A percentile compares a stretch with the other conserved stretches of the same genome.
phyloP scores from a whole-genome alignment of 495 filamentous ascomycete species.

The Penicillium paradoxum region DNA sequence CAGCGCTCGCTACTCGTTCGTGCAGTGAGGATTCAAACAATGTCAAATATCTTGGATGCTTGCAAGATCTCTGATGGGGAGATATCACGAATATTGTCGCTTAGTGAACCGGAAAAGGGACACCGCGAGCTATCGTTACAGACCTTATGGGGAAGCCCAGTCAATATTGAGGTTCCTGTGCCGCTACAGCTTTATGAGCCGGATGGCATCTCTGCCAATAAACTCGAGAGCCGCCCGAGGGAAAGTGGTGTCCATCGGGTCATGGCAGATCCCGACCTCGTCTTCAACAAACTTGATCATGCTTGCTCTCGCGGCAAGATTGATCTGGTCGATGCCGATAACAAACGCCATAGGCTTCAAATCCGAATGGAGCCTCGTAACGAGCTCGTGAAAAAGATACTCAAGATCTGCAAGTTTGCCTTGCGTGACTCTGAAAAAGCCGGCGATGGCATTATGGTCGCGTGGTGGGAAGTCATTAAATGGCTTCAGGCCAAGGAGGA shows the following conservation, averaged over 20 bases:
- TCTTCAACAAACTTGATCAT: constrained; percentile 40
- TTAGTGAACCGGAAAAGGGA: constrained; percentile 60
- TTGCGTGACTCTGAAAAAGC: constrained; percentile 51
- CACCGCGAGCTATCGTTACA: constrained; percentile 63
- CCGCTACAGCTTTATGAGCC: constrained; percentile 45
- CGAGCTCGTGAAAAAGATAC: constrained; percentile 51
- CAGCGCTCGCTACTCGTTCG: constrained; percentile 37
- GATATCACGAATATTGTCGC: constrained; percentile 61
- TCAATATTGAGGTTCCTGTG: constrained; percentile 50
- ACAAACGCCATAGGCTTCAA: constrained; percentile 57
- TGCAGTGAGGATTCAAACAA: constrained; percentile 37
- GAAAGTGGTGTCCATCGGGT: constrained; percentile 52
- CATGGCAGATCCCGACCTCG: constrained; percentile 45
- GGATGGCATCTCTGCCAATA: constrained; percentile 31
- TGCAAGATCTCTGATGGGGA: constrained; percentile 67
- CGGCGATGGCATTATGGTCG: constrained; percentile 60
- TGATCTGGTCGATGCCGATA: constrained; percentile 58
- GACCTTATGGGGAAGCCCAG: constrained; percentile 66
- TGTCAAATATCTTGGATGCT: constrained; percentile 62
- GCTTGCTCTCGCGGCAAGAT: constrained; percentile 50
- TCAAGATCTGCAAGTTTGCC: constrained; percentile 58
- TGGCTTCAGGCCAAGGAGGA: constrained; percentile 55
- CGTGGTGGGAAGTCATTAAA: constrained; percentile 72
- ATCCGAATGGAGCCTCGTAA: constrained; percentile 63
- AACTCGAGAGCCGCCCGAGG: constrained; percentile 29